Percentiles rank a stretch among this genome's conserved stretches.
Conservation (phyloP, 768 basidiomycete species). For the Asterophora lycoperdoides region DNA sequence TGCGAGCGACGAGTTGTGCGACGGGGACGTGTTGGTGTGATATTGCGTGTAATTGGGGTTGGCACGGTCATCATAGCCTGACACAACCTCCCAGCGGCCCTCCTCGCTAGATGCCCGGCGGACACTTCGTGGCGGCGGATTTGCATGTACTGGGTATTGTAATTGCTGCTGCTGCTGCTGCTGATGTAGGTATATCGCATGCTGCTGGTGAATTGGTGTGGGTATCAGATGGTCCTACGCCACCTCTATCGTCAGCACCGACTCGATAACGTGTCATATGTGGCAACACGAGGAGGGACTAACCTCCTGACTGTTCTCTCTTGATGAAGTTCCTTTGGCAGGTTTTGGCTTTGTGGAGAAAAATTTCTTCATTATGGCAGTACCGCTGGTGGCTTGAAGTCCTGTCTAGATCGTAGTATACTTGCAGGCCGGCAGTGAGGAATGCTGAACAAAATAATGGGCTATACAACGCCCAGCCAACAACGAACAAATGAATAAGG, state of each 20-base stretch:
- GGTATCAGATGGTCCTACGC: conserved; percentile 18
- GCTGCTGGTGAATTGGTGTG: conserved; percentile 38
- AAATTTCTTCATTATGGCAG: conserved; percentile 51
- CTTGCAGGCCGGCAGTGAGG: no score
- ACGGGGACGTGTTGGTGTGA: conserved; percentile 30
- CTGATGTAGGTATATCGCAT: conserved; percentile 28
- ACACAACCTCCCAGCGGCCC: conserved; percentile 45
- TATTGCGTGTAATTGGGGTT: conserved; percentile 22
- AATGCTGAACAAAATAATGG: no score
- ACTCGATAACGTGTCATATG: not conserved
- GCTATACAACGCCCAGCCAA: no score
- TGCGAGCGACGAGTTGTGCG: conserved; percentile 49
- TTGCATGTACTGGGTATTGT: conserved; percentile 2
- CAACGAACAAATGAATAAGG: no score
- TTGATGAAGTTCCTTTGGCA: conserved; percentile 28
- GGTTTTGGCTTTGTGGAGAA: conserved; percentile 42
- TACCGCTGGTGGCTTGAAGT: not conserved
- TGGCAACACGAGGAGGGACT: conserved; percentile 1
- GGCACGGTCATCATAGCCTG: conserved; percentile 24
- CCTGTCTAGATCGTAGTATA: not conserved
- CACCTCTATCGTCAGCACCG: not conserved
- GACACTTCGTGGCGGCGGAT: conserved; percentile 13
- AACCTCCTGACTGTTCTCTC: conserved; percentile 30
- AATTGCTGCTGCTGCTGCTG: conserved; percentile 6
- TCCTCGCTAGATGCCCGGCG: conserved; percentile 30